phyloP scores from a whole-genome alignment of 2,329 filamentous ascomycete species.

The Venturia aucupariae region DNA sequence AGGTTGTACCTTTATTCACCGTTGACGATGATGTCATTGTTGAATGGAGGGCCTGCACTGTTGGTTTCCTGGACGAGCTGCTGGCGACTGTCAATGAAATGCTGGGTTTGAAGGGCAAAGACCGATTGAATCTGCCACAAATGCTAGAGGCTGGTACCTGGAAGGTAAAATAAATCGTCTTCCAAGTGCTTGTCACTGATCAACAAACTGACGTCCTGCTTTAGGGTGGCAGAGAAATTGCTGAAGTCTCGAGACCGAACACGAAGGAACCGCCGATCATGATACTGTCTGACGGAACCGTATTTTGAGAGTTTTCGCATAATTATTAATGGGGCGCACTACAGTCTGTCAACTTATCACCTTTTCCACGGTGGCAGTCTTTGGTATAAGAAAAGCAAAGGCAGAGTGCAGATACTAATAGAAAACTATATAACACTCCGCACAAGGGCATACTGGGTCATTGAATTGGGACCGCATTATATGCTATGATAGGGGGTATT shows the following conservation, averaged over 20 bases:
- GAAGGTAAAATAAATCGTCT: conserved; percentile 58
- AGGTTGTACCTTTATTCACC: conserved; percentile 65
- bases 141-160: conserved; percentile 93
- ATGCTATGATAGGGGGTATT: neutral
- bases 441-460: neutral
- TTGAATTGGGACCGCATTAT: neutral
- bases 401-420: neutral
- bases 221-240: conserved; percentile 85
- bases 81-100: conserved; percentile 58
- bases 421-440: neutral
- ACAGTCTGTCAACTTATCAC: neutral
- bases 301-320: conserved; percentile 55
- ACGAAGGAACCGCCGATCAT: conserved; percentile 95
- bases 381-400: neutral
- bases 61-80: conserved; percentile 65
- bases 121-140: conserved; percentile 70
- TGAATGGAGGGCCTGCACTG: conserved; percentile 68
- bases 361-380: neutral
- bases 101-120: conserved; percentile 58
- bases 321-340: neutral
- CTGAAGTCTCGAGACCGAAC: conserved; percentile 89
- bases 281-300: conserved; percentile 91
- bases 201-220: conserved; percentile 25
- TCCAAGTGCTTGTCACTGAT: conserved; percentile 16
- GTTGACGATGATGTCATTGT: conserved; percentile 70